phyloP scores from a whole-genome alignment of 1,139 yeast species.

The Nakaseomyces glabratus region DNA sequence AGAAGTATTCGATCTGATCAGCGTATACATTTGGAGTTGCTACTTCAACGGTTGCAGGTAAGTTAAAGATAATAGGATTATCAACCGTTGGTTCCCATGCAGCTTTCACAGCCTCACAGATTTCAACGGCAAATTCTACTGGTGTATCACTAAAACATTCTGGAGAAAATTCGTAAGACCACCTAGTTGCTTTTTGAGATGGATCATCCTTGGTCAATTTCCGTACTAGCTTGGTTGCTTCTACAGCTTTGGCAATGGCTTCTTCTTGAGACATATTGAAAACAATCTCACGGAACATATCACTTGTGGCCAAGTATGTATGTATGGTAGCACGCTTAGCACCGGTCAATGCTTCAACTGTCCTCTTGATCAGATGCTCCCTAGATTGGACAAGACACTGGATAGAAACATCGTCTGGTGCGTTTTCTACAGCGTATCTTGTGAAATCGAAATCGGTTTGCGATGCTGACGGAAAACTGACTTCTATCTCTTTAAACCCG shows the following conservation, averaged over 20 bases:
- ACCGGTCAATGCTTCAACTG: slow-evolving; percentile 81
- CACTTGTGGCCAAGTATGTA: slow-evolving; percentile 86
- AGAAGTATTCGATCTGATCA: slow-evolving; percentile 89
- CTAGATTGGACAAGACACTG: slow-evolving; percentile 91
- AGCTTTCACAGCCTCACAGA: slow-evolving; percentile 89
- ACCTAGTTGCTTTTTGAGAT: slow-evolving; percentile 54
- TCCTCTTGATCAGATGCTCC: slow-evolving; percentile 78
- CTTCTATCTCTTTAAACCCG: slow-evolving; percentile 96
- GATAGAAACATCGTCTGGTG: slow-evolving; percentile 87
- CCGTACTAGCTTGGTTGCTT: slow-evolving; percentile 71
- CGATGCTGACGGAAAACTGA: slow-evolving; percentile 91
- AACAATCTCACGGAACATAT: slow-evolving; percentile 82
- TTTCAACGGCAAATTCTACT: slow-evolving; percentile 68
- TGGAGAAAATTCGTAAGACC: slow-evolving; percentile 92
- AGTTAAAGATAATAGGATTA: slow-evolving; percentile 83
- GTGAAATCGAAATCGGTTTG: slow-evolving; percentile 96
- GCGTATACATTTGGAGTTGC: slow-evolving; percentile 91
- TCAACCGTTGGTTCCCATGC: slow-evolving; percentile 88
- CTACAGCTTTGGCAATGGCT: slow-evolving; percentile 70
- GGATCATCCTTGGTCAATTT: slow-evolving; percentile 87
- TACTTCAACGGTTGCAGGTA: slow-evolving; percentile 98
- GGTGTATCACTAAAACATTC: slow-evolving; percentile 91
- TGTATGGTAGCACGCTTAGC: slow-evolving; percentile 88
- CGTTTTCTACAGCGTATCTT: slow-evolving; percentile 80
- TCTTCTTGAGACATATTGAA: slow-evolving; percentile 79